These are phyloP conservation scores for Eucalyptus coolabah DNA, from an alignment of 345 rosid species.

Conservation along the genomic window DNA sequence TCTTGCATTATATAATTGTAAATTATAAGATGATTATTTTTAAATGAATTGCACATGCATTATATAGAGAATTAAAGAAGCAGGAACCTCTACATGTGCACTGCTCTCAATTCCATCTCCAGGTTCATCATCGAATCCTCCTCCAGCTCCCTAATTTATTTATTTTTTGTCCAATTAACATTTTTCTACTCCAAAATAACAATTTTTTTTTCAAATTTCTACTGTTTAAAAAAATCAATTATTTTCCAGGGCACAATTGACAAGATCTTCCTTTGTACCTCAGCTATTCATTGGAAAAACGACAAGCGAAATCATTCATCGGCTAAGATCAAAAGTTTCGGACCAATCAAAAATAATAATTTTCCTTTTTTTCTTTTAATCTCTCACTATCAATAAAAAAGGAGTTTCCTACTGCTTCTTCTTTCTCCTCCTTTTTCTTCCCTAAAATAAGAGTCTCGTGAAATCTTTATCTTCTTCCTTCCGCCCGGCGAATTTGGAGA, in stretches of 20 bases:
- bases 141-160: background rate
- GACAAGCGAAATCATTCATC: background rate
- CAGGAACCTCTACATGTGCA: background rate
- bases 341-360: background rate
- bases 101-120: background rate
- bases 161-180: background rate
- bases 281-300: background rate
- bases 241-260: background rate
- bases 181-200: background rate
- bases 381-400: background rate
- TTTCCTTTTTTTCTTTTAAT: background rate
- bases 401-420: background rate
- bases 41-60: background rate
- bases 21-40: background rate
- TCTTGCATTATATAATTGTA: background rate
- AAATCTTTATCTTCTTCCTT: too few species aligned
- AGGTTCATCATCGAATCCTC: background rate
- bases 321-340: background rate
- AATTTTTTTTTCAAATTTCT: background rate
- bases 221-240: background rate
- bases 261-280: background rate
- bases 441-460: background rate
- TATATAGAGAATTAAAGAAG: background rate
- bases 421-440: background rate
- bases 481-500: background rate